Conservation (phyloP, 148 eudicot species). For the Silene uniflora region DNA sequence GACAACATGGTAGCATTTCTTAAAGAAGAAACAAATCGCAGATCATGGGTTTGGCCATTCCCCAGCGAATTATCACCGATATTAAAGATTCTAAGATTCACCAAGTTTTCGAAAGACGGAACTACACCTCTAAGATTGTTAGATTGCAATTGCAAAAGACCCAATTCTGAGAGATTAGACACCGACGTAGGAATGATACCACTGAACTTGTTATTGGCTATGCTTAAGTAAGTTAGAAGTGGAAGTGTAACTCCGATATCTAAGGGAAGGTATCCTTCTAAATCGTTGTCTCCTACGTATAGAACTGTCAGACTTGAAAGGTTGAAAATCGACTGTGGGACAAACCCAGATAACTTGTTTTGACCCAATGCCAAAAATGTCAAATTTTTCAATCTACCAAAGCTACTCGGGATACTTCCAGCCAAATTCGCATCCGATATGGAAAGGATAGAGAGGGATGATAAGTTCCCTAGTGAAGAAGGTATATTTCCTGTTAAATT, state of each 20-base stretch:
- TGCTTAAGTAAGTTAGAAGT: not conserved
- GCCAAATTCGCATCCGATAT: not conserved
- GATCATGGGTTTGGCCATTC: conserved; percentile 10
- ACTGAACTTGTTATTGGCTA: not conserved
- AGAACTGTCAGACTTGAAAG: not conserved
- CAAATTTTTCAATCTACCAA: conserved; percentile 1
- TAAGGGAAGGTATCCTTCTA: not conserved
- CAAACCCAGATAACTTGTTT: conserved; percentile 9
- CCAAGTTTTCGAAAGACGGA: conserved; percentile 16
- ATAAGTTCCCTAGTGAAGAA: not conserved
- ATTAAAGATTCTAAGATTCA: not conserved
- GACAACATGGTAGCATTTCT: no score
- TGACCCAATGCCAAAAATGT: not conserved
- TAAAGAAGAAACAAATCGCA: no score
- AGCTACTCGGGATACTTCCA: conserved; percentile 11
- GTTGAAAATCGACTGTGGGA: no score
- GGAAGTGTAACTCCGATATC: conserved; percentile 7
- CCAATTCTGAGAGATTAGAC: conserved; percentile 20
- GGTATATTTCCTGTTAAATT: conserved; percentile 13
- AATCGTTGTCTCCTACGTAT: not conserved
- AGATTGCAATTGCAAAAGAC: not conserved
- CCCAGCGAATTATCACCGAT: conserved; percentile 28
- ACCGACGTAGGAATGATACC: conserved; percentile 20
- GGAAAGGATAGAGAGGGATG: not conserved
- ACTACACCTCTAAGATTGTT: conserved; percentile 25